Evolutionary conservation across 169 alveolate species (phyloP).

Genomic region (Eimeria necatrix): DNA sequence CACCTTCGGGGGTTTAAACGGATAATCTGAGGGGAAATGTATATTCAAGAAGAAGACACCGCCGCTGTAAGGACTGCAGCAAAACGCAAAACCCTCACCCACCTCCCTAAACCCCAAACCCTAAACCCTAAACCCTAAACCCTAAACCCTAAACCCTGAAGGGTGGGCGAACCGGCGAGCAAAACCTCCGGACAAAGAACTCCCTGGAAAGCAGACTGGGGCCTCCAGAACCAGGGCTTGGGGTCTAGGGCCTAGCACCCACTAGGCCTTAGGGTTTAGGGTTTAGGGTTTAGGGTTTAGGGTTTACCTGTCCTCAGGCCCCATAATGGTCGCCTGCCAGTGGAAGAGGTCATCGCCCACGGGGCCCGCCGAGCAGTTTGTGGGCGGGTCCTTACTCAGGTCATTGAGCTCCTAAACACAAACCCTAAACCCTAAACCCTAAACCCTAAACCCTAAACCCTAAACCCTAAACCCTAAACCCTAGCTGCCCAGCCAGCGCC

Average conservation of each 20-base stretch:
- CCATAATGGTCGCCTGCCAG: conserved; percentile 99
- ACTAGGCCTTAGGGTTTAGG: conserved; percentile 6
- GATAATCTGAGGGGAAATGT: conserved; percentile 99
- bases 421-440: conserved; percentile 26
- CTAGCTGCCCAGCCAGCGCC: no score
- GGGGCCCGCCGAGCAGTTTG: conserved; percentile 99
- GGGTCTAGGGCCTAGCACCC: neutral
- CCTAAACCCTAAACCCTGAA: neutral
- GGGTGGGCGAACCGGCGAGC: no score
- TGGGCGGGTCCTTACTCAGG: conserved; percentile 99
- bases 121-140: neutral
- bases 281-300: conserved; percentile 22
- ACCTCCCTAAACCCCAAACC: no score
- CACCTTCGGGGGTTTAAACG: conserved; percentile 99
- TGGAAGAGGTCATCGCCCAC: conserved; percentile 98
- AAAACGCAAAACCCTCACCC: no score
- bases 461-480: neutral
- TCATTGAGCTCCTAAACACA: conserved; percentile 96
- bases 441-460: neutral
- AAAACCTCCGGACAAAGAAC: no score
- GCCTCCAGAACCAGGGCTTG: neutral
- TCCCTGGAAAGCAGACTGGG: neutral
- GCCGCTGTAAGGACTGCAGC: conserved; percentile 96
- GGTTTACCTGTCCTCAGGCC: conserved; percentile 97
- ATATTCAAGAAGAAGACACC: conserved; percentile 99